Evolutionary conservation across 2,329 filamentous ascomycete species (phyloP), one percentile per base, ranked within the genome.

Genomic region (Pseudogymnoascus sp.): DNA sequence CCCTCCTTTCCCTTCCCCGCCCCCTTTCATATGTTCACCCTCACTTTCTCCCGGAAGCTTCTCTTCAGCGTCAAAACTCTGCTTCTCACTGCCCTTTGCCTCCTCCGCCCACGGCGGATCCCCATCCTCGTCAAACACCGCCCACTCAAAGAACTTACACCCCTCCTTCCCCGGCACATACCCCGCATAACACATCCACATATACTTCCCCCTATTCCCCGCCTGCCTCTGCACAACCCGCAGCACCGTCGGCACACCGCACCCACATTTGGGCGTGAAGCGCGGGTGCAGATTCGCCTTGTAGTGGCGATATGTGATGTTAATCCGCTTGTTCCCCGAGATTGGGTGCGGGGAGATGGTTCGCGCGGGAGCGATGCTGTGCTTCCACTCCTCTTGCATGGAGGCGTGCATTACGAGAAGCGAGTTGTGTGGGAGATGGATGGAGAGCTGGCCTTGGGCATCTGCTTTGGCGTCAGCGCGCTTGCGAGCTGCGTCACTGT

Each of bases 351-450:
- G 91, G 65, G 92, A 88, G 63, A 97, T 89, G 3, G 87, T 85
- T 59, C 82, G 80, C 0, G 89, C 87, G 0, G 92, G 89, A 0
- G 86, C 81, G 45, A 99, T 89, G 67, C 85, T 84, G 74, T 99
- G 95, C 74, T 97, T 97, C 92, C 92, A 97, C 71, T 90, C 88
- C 72, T 97, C 93, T 72, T 97, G 93, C 91, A 96, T 97, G 72
- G 96, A 91, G 0, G 93, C 93, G 71, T 97, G 93, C 95, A 99
- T 97, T 8, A 97, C 81, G 0, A 99, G 81, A 0, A 97, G 82
- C 0, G 91, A 96, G 74, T 97, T 97, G 75, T 97, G 95, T 0
- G 93, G 93, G 0, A 97, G 84, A 69, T 97, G 91, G 45, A 97
- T 95, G 0, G 91, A 87, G 63, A 97, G 93, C 72, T 96, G 93